Evolutionary conservation across 73 alveolate genomes (phyloP).

Genomic region (Tetrahymena thermophila): DNA sequence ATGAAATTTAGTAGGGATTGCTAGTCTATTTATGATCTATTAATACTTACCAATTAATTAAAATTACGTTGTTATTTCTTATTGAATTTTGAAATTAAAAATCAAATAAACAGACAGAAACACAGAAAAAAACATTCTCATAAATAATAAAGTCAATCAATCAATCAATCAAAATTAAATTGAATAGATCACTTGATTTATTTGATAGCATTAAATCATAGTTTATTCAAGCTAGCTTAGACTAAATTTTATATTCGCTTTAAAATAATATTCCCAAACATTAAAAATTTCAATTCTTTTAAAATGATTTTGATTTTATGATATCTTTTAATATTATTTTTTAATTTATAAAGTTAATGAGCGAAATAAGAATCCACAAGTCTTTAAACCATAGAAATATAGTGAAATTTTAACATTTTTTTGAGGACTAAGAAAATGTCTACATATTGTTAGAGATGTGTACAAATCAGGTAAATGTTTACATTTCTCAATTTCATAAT

Average conservation of each 20-base stretch:
- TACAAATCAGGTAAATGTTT: slow-evolving; percentile 42
- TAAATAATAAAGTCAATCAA: neutral
- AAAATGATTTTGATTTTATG: no score
- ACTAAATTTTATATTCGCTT: no score
- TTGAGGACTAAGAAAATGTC: slow-evolving; percentile 83
- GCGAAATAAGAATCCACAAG: slow-evolving; percentile 88
- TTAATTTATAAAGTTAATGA: slow-evolving; percentile 53
- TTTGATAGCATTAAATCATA: neutral
- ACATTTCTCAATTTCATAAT: neutral
- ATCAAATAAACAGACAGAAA: neutral
- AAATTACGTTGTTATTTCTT: neutral
- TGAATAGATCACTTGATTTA: neutral
- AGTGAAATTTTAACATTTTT: slow-evolving; percentile 83
- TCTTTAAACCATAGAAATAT: slow-evolving; percentile 74
- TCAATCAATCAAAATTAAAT: neutral
- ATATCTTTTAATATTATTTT: neutral
- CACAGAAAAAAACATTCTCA: neutral
- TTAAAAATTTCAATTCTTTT: no score
- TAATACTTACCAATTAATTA: neutral
- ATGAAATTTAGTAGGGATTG: neutral
- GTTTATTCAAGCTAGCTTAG: neutral
- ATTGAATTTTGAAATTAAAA: neutral
- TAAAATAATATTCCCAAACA: no score
- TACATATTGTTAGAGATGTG: slow-evolving; percentile 81
- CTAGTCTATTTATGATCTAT: neutral